A percentile compares a stretch with the other conserved stretches of the same genome.
Conservation (phyloP, 2,329 filamentous ascomycete genomes). For the Aspergillus spinulosporus region DNA sequence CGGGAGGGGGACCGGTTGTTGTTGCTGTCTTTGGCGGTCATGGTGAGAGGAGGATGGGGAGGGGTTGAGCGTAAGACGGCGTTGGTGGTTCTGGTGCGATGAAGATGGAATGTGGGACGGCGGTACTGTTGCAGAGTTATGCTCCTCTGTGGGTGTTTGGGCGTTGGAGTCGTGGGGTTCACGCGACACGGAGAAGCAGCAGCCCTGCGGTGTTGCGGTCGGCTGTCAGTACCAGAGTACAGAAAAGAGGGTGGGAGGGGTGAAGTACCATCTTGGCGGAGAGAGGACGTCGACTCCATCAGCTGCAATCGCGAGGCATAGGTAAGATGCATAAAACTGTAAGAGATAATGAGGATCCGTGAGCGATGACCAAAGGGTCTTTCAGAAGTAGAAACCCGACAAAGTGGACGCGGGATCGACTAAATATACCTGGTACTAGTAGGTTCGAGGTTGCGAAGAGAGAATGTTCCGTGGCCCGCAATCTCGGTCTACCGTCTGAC, state of each 20-base stretch:
- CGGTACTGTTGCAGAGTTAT: constrained; percentile 2
- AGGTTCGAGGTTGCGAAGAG: background rate
- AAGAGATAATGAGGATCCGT: background rate
- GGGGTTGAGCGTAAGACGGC: background rate
- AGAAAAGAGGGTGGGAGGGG: constrained; percentile 6
- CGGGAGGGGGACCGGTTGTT: constrained; percentile 28
- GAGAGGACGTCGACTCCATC: constrained; percentile 29
- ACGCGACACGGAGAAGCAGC: constrained; percentile 43
- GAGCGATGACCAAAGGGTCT: background rate
- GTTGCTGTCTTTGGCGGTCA: background rate
- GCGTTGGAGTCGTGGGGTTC: constrained; percentile 26
- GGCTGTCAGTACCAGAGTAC: background rate
- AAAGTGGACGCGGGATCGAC: constrained; percentile 7
- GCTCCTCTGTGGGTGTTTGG: constrained; percentile 27
- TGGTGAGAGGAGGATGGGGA: constrained; percentile 15
- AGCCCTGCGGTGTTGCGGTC: constrained; percentile 33
- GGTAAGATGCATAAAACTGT: background rate
- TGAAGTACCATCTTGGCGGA: constrained; percentile 40
- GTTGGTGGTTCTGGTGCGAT: background rate
- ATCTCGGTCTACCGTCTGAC: constrained; percentile 7
- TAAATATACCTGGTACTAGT: background rate
- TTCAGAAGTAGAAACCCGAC: background rate
- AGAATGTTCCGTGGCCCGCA: constrained; percentile 7
- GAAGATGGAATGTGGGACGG: background rate
- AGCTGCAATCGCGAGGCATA: constrained; percentile 17